Percentiles rank a stretch among this genome's conserved stretches.
Evolutionary conservation across 108 stramenopile species (phyloP).

Genomic region (Schizochytrium sp.): DNA sequence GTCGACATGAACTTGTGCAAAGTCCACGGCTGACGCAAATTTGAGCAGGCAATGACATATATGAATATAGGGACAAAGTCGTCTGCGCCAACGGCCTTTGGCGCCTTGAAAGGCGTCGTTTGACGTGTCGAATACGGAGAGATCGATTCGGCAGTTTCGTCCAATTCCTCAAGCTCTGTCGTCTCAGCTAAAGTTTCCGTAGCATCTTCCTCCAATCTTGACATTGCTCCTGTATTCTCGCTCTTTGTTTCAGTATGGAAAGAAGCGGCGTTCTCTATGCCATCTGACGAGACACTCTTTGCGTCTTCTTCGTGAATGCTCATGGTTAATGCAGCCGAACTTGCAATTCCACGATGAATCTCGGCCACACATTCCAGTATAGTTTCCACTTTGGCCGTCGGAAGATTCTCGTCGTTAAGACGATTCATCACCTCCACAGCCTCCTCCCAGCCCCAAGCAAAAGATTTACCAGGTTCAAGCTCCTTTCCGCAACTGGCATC

Average conservation of each 20-base stretch:
- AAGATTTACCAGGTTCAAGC: not conserved
- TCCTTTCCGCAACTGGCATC: not conserved
- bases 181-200: too few species aligned
- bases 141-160: too few species aligned
- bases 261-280: too few species aligned
- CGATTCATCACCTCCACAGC: not conserved
- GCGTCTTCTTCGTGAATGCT: too few species aligned
- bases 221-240: too few species aligned
- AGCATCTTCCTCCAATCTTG: too few species aligned
- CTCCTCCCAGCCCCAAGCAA: slow-evolving; percentile 13
- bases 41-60: not conserved
- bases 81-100: slow-evolving; percentile 1
- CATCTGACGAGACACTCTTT: too few species aligned
- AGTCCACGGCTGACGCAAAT: not conserved
- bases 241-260: too few species aligned
- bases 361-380: not conserved
- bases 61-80: not conserved
- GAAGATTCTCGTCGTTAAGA: not conserved
- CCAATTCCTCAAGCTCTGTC: too few species aligned
- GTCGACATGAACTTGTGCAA: not conserved
- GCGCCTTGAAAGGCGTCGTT: not conserved
- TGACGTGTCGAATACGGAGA: not conserved
- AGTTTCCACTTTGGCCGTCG: not conserved
- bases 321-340: not conserved
- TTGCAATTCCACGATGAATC: not conserved